Evolutionary conservation across 768 basidiomycete species (phyloP), one percentile per base, ranked within the genome.

Genomic region (Auriscalpium microsporum): DNA sequence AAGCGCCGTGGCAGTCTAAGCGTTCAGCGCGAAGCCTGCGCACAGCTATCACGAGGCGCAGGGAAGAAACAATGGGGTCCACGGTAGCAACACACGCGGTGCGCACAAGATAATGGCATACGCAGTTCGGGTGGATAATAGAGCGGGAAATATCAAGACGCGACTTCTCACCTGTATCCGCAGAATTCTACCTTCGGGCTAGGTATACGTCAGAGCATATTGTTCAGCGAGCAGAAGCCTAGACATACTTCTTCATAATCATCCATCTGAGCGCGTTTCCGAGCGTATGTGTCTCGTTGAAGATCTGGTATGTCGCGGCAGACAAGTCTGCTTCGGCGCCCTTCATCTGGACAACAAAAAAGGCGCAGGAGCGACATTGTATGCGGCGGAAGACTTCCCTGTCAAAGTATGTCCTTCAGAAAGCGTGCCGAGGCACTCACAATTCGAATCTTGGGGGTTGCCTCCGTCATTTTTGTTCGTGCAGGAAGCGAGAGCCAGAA

Each of bases 181-280:
- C 96, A 98, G 67, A 98, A 97, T 71, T 96, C 93, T 40, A 97
- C 95, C 63, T 91, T 93, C 7, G 95, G 91, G 67, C 95, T 97
- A 8, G 4, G 38, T 47, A 9, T n/a, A 14, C 8, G 34, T 21
- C 14, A 28, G 37, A 21, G 35, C n/a, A 52, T 6, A 33, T 9
- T 33, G 49, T 48, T 34, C 3, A 14, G 8, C 53, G 48, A 49
- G 57, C 28, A 52, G 44, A 38, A 38, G 42, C 44, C 10, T 40
- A 55, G 17, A 33, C 37, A 54, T 62, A 98, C 96, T 99, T 95
- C 75, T 97, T 96, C 95, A 98, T 98, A 56, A 98, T 68, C 87
- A 98, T 98, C 94, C 94, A 99, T 37, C 95, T 74, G 40, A 98
- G 76, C 0, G 92, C 80, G 63, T 99, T 99, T 6, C 96, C 96